Percentiles rank a stretch among this genome's conserved stretches.
phyloP scores from a whole-genome alignment of 768 basidiomycete species.

The Xerocomellus amylosporus region DNA sequence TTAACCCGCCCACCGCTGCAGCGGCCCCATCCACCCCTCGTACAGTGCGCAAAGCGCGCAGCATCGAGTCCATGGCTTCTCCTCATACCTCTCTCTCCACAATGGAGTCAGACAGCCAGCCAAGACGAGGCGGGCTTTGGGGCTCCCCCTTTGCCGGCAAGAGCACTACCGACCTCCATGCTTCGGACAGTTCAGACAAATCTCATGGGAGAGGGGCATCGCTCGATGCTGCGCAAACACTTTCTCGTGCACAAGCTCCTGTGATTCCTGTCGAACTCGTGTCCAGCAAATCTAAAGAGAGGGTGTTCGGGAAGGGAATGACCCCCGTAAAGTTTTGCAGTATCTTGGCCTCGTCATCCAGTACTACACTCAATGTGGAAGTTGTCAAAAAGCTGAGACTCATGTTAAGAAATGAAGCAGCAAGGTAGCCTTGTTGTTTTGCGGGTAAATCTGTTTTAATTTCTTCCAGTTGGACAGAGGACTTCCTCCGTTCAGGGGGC shows the following conservation, averaged over 20 bases:
- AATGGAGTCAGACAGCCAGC: conserved; percentile 35
- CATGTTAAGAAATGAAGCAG: conserved; percentile 87
- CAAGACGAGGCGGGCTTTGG: conserved; percentile 25
- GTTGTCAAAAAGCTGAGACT: conserved; percentile 84
- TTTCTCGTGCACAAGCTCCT: conserved; percentile 54
- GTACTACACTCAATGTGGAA: conserved; percentile 78
- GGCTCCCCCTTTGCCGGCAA: conserved; percentile 29
- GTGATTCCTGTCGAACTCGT: conserved; percentile 37
- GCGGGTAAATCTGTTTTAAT: neutral
- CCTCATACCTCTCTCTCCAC: conserved; percentile 42
- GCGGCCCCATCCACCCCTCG: conserved; percentile 46
- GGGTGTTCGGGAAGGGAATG: conserved; percentile 48
- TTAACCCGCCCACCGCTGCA: conserved; percentile 35
- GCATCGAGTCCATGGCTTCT: conserved; percentile 67
- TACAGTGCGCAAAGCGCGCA: conserved; percentile 64
- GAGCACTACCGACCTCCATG: conserved; percentile 31
- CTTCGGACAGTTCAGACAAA: conserved; percentile 28
- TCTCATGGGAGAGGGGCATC: conserved; percentile 60
- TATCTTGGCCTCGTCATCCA: conserved; percentile 64
- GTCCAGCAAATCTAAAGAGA: conserved; percentile 50
- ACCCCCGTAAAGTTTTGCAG: conserved; percentile 67
- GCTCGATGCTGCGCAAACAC: conserved; percentile 49
- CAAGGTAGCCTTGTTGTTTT: conserved; percentile 48
- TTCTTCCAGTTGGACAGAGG: conserved; percentile 75
- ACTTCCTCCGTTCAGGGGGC: conserved; percentile 80